These are phyloP conservation scores for Biscogniauxia sp. DNA, from an alignment of 2,329 filamentous ascomycete genomes.

Conservation along the genomic window DNA sequence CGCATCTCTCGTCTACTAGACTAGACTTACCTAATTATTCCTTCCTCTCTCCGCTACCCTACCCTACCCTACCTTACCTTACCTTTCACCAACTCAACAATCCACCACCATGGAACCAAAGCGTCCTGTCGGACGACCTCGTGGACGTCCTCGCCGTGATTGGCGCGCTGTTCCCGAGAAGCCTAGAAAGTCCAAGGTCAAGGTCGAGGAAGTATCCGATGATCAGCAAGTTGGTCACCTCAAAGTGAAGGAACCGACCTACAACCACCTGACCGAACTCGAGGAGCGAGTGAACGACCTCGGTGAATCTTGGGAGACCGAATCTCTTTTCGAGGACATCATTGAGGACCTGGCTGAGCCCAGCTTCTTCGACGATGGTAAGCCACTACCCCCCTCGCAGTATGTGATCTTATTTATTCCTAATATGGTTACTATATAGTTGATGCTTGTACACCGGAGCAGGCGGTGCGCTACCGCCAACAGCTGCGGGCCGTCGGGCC, in stretches of 20 bases:
- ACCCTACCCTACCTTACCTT: no score
- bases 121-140: background rate
- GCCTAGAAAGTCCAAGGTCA: background rate
- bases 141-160: background rate
- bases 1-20: background rate
- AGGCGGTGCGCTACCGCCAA: slow-evolving; percentile 66
- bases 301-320: slow-evolving; percentile 40
- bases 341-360: slow-evolving; percentile 45
- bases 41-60: background rate
- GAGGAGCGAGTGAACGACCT: slow-evolving; percentile 22
- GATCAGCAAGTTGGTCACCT: slow-evolving; percentile 22
- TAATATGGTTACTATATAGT: slow-evolving; percentile 22
- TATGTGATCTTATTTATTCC: slow-evolving; percentile 11
- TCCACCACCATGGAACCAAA: background rate
- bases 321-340: slow-evolving; percentile 47
- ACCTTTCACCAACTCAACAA: background rate
- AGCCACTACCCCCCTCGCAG: slow-evolving; percentile 14
- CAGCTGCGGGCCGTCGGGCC: slow-evolving; percentile 76
- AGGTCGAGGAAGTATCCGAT: slow-evolving; percentile 15
- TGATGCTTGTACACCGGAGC: slow-evolving; percentile 48
- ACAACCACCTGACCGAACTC: slow-evolving; percentile 13
- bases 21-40: background rate
- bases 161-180: background rate
- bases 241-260: slow-evolving; percentile 12
- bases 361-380: slow-evolving; percentile 36